Evolutionary conservation across 768 basidiomycete genomes (phyloP), one percentile per base, ranked within the genome.

Genomic region (Lanmaoa rubissima): DNA sequence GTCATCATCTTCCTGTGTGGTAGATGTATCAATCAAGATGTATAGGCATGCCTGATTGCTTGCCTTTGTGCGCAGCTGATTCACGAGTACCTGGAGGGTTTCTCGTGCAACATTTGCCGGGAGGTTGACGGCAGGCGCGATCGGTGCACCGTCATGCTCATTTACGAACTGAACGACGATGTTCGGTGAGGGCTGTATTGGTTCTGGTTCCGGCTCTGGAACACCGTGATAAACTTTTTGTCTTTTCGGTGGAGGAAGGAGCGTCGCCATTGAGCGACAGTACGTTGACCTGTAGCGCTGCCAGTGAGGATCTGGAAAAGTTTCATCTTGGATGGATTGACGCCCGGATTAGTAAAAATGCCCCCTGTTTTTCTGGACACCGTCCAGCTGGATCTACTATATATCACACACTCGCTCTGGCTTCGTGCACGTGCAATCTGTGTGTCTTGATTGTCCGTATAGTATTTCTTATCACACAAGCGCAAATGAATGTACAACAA

Each of bases 131-230:
- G 90, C 85, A 49, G 95, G 94, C 24, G 94, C 95, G 21, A 98
- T 77, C 4, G 85, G 74, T 55, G 78, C 75, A 0, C 87, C 93
- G 71, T 95, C 89, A 49, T 94, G 88, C 55, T 95, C 92, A 4
- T 88, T 89, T 28, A 94, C 86, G 69, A 98, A 98, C 66, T 96
- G 93, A 21, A 97, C 94, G 16, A 98, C 81, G 54, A 98, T 76
- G 59, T 87, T 86, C 0, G 87, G 84, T 1, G 85, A 78, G 11
- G 75, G 73, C 57, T 73, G 70, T 16, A 70, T 63, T 5, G 73
- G 69, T 54, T 84, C 82, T 57, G 77, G 78, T 38, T 78, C 82
- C 28, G 88, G 87, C 58, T 84, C 83, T 59, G 85, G 82, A 17
- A 87, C 73, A 5, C 87, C 89, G 63, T 92, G 85, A 71, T 90